Conservation (phyloP, 108 stramenopile genomes). For the Stephanodiscus minutulus region DNA sequence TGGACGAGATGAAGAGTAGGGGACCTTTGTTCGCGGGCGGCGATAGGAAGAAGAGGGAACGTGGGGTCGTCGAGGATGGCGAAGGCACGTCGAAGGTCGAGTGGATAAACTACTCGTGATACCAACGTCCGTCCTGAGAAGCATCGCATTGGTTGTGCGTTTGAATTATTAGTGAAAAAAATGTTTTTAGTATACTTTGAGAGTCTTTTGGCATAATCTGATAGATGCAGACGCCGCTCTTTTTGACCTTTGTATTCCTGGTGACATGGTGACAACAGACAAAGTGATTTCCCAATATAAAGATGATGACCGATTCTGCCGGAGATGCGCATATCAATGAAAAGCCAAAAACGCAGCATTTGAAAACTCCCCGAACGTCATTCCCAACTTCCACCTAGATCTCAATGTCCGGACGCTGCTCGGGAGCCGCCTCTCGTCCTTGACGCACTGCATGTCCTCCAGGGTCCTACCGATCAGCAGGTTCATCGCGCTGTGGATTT, state of each 20-base stretch:
- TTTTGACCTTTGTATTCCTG: no score
- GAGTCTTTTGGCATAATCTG: no score
- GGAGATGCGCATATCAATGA: constrained; percentile 30
- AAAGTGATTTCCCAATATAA: no score
- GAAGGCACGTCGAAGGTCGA: constrained; percentile 13
- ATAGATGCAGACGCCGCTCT: neutral
- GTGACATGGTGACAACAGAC: no score
- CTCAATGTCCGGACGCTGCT: constrained; percentile 50
- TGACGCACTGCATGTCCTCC: constrained; percentile 54
- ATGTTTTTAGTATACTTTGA: neutral
- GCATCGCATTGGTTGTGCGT: neutral
- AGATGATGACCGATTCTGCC: neutral
- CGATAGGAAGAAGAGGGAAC: neutral
- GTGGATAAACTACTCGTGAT: constrained; percentile 40
- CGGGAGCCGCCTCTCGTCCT: constrained; percentile 51
- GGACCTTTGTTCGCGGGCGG: constrained; percentile 37
- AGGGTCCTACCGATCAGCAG: constrained; percentile 58
- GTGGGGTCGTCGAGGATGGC: neutral
- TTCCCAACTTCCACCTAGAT: constrained; percentile 62
- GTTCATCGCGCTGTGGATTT: constrained; percentile 56
- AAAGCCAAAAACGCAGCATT: constrained; percentile 75
- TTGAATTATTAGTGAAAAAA: neutral
- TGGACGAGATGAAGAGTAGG: constrained; percentile 55
- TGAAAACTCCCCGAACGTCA: constrained; percentile 81
- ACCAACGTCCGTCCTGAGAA: neutral